Base-by-base conservation (phyloP, 148 eudicot genomes). In the Spergularia bocconei region DNA sequence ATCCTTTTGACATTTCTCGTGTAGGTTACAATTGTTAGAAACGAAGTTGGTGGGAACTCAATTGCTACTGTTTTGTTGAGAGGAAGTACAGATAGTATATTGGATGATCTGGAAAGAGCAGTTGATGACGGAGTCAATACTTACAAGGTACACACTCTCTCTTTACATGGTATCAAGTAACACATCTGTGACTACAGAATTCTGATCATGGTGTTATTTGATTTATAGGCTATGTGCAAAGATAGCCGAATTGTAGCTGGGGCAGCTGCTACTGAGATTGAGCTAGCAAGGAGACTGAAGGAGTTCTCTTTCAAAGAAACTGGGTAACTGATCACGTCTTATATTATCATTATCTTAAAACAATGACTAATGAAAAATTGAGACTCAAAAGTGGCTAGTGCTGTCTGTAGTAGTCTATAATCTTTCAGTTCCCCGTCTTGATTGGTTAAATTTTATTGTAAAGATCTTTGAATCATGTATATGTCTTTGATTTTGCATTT, bases 21-120 rank as follows among this genome's bases (percentile, higher is more conserved):
- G 56, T 29, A 64, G 73, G 77, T 95, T 70, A 95, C 97, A 33
- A 77, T 95, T 84, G 99, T 95, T 53, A 89, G 87, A 85, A 95
- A 92, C 77, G 99, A 95, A 85, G 91, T 79, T 78, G 97, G 96
- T 79, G 97, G 99, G 33, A 95, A 95, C 79, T 92, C 99, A 38
- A 81, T 95, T 9, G 73, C 96, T 50, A 89, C 99, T 60, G 91
- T 92, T 82, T 86, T 92, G 58, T 79, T 95, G 67, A 84, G 97
- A 74, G 97, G 92, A 81, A 95, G 99, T 80, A 92, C 99, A 50
- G 99, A 95, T 56, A 95, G 99, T 82, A 95, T 95, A 83, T 76
- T 95, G 80, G 99, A 95, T 88, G 98, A 95, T 81, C 90, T 95
- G 82, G 98, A 95, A 86, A 92, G 97, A 81, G 99, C 99, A 58